phyloP scores from a whole-genome alignment of 768 basidiomycete species.

The Leucocoprinus sp. region DNA sequence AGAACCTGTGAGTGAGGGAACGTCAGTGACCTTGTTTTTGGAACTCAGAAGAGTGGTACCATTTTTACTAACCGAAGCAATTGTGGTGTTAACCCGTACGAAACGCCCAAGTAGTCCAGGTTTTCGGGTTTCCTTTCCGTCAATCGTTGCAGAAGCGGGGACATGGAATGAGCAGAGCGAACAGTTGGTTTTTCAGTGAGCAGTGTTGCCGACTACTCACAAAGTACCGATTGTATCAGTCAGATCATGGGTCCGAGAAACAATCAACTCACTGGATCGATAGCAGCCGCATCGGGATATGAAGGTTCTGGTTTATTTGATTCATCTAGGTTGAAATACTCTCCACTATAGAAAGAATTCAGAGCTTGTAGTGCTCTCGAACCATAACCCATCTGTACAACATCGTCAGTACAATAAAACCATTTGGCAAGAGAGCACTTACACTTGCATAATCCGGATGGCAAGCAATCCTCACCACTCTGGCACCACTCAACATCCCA shows the following conservation, averaged over 20 bases:
- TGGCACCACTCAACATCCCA: slow-evolving; percentile 81
- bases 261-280: slow-evolving; percentile 33
- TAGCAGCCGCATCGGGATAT: slow-evolving; percentile 49
- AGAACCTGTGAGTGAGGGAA: slow-evolving; percentile 49
- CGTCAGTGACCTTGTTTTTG: no score
- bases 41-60: slow-evolving; percentile 1
- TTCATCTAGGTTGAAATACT: slow-evolving; percentile 85
- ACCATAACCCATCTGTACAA: slow-evolving; percentile 89
- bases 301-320: slow-evolving; percentile 37
- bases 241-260: background rate
- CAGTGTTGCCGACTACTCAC: slow-evolving; percentile 37
- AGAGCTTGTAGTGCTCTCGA: slow-evolving; percentile 79
- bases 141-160: slow-evolving; percentile 84
- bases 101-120: slow-evolving; percentile 93
- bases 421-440: slow-evolving; percentile 22
- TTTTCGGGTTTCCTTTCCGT: slow-evolving; percentile 84
- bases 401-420: background rate
- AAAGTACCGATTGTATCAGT: background rate
- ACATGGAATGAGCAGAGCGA: slow-evolving; percentile 73
- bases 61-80: slow-evolving; percentile 70
- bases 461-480: slow-evolving; percentile 88
- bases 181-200: slow-evolving; percentile 74
- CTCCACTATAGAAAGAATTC: slow-evolving; percentile 88
- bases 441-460: slow-evolving; percentile 94
- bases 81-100: slow-evolving; percentile 86